Percentiles rank a stretch among this genome's conserved stretches.
phyloP scores from a whole-genome alignment of 2,329 filamentous ascomycete species.

The Penicillium vulpinum region DNA sequence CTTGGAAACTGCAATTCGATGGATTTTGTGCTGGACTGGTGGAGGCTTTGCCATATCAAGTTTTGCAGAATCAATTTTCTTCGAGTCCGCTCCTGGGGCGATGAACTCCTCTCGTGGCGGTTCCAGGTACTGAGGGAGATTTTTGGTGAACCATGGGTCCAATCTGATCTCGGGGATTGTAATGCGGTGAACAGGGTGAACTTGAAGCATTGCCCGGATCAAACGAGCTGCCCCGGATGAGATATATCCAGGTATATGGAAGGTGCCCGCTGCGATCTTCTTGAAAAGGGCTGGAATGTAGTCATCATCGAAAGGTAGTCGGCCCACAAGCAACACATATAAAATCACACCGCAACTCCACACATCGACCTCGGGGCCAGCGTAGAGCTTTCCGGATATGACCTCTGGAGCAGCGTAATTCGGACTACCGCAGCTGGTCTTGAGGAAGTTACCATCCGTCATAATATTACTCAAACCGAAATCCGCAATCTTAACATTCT shows the following conservation, averaged over 20 bases:
- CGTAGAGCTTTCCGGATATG: slow-evolving; percentile 95
- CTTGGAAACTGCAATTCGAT: slow-evolving; percentile 90
- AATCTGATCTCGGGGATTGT: slow-evolving; percentile 90
- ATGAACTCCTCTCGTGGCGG: slow-evolving; percentile 88
- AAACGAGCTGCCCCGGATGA: slow-evolving; percentile 71
- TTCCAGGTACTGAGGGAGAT: slow-evolving; percentile 81
- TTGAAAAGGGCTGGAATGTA: slow-evolving; percentile 97
- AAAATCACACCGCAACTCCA: slow-evolving; percentile 68
- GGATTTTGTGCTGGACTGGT: slow-evolving; percentile 82
- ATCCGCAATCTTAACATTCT: slow-evolving; percentile 99
- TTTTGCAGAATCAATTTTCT: slow-evolving; percentile 78
- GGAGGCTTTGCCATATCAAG: slow-evolving; percentile 76
- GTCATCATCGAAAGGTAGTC: slow-evolving; percentile 93
- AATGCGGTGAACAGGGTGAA: slow-evolving; percentile 90
- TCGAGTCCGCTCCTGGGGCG: slow-evolving; percentile 90
- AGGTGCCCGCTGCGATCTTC: slow-evolving; percentile 94
- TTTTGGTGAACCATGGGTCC: slow-evolving; percentile 90
- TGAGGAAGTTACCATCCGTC: slow-evolving; percentile 98
- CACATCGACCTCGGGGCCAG: slow-evolving; percentile 95
- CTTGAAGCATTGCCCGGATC: slow-evolving; percentile 91
- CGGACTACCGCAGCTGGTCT: slow-evolving; percentile 95
- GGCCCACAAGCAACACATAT: slow-evolving; percentile 64
- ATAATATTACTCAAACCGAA: slow-evolving; percentile 99
- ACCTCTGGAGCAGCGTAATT: slow-evolving; percentile 98
- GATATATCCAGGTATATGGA: slow-evolving; percentile 89